Evolutionary conservation across 225 moss, liverwort and hornwort genomes (phyloP).

Genomic region (Antitrichia curtipendula): DNA sequence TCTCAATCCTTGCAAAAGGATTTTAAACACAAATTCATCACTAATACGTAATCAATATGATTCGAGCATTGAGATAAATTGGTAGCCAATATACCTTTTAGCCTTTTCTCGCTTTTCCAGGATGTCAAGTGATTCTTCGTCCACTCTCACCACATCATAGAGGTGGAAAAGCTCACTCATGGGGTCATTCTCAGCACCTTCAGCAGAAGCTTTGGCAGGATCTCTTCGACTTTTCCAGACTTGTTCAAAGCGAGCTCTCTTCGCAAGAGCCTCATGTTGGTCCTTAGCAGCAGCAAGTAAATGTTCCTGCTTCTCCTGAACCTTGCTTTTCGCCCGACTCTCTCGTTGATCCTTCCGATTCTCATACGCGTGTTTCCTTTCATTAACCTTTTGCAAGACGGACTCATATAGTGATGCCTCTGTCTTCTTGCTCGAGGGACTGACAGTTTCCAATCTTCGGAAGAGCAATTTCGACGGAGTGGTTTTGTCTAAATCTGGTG

Average conservation of each 20-base stretch:
- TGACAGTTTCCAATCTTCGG: slow-evolving; percentile 74
- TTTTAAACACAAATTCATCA: neutral
- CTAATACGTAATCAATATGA: neutral
- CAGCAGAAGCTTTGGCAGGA: slow-evolving; percentile 7
- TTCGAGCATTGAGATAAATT: neutral
- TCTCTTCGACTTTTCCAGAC: slow-evolving; percentile 70
- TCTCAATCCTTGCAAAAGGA: neutral
- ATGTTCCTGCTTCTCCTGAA: slow-evolving; percentile 54
- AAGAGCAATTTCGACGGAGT: slow-evolving; percentile 60
- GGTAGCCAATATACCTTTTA: slow-evolving; percentile 24
- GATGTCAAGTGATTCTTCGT: slow-evolving; percentile 47
- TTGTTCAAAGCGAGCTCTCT: slow-evolving; percentile 80
- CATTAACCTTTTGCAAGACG: slow-evolving; percentile 50
- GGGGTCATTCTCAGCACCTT: slow-evolving; percentile 22
- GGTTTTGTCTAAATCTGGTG: slow-evolving; percentile 22
- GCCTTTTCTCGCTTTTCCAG: slow-evolving; percentile 48
- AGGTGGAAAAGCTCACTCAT: slow-evolving; percentile 58
- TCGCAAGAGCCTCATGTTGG: slow-evolving; percentile 44
- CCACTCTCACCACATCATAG: slow-evolving; percentile 81
- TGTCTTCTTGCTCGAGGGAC: slow-evolving; percentile 33
- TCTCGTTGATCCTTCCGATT: slow-evolving; percentile 31
- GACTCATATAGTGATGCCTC: slow-evolving; percentile 44
- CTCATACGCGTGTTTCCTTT: slow-evolving; percentile 39
- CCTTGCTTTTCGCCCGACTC: slow-evolving; percentile 32
- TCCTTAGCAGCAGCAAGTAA: slow-evolving; percentile 50